Evolutionary conservation across 805 yeast genomes (phyloP).

Genomic region (Middelhovenomyces tepae): DNA sequence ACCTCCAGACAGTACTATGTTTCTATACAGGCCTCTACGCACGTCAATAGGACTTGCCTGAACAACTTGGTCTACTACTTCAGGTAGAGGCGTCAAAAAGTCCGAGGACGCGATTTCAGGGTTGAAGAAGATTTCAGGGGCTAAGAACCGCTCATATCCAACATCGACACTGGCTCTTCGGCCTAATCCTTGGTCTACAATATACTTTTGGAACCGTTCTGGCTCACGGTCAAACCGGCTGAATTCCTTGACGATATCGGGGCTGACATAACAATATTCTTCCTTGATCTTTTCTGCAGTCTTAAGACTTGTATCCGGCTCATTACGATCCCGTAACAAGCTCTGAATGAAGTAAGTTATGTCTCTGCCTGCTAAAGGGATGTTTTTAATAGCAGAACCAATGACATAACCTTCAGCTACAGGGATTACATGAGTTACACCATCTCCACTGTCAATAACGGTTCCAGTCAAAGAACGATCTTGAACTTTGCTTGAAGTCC

Average conservation of each 20-base stretch:
- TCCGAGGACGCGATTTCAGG: slow-evolving; percentile 96
- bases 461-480: slow-evolving; percentile 97
- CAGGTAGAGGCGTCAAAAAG: slow-evolving; percentile 90
- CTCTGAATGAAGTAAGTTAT: slow-evolving; percentile 91
- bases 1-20: slow-evolving; percentile 92
- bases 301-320: slow-evolving; percentile 81
- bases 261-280: slow-evolving; percentile 94
- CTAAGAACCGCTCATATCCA: slow-evolving; percentile 95
- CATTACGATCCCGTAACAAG: slow-evolving; percentile 93
- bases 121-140: slow-evolving; percentile 98
- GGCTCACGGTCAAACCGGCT: slow-evolving; percentile 90
- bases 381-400: slow-evolving; percentile 93
- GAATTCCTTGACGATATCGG: slow-evolving; percentile 95
- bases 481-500: slow-evolving; percentile 94
- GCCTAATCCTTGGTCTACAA: slow-evolving; percentile 69
- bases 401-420: slow-evolving; percentile 99
- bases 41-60: slow-evolving; percentile 97
- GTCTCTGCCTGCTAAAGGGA: slow-evolving; percentile 98
- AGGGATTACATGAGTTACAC: slow-evolving; percentile 98
- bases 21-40: slow-evolving; percentile 89
- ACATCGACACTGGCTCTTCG: slow-evolving; percentile 70
- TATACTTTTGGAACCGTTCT: slow-evolving; percentile 85
- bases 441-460: slow-evolving; percentile 97
- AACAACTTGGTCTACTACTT: slow-evolving; percentile 90
- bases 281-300: slow-evolving; percentile 97